Percentiles rank a stretch among this genome's conserved stretches.
Conservation (phyloP, 768 basidiomycete genomes). For the Lenzites betulinus region DNA sequence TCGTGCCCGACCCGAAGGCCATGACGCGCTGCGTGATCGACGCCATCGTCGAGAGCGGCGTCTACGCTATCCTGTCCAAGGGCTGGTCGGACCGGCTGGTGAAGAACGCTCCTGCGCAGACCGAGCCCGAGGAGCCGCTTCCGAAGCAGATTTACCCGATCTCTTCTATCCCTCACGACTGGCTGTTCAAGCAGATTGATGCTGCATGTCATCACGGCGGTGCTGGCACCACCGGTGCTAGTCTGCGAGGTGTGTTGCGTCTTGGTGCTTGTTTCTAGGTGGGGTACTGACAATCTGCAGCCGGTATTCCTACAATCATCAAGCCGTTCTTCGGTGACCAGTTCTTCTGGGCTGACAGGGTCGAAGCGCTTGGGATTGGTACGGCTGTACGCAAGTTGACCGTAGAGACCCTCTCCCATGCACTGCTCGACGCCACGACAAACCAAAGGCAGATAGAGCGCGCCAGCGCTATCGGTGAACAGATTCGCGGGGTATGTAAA, state of each 20-base stretch:
- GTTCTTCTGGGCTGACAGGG: slow-evolving; percentile 96
- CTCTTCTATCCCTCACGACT: slow-evolving; percentile 89
- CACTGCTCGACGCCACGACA: slow-evolving; percentile 79
- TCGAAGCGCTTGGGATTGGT: slow-evolving; percentile 95
- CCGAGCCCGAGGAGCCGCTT: slow-evolving; percentile 68
- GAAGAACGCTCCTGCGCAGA: slow-evolving; percentile 55
- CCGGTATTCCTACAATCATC: slow-evolving; percentile 94
- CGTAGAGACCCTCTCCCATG: slow-evolving; percentile 73
- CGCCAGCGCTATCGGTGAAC: slow-evolving; percentile 82
- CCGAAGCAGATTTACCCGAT: slow-evolving; percentile 84
- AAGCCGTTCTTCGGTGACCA: slow-evolving; percentile 98
- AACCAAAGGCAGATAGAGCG: slow-evolving; percentile 88
- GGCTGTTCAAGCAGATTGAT: slow-evolving; percentile 91
- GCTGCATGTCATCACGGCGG: slow-evolving; percentile 99
- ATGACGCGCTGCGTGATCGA: slow-evolving; percentile 94
- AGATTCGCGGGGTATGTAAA: slow-evolving; percentile 72
- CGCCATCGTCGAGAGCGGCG: slow-evolving; percentile 83
- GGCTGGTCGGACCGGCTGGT: slow-evolving; percentile 94
- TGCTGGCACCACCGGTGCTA: slow-evolving; percentile 94
- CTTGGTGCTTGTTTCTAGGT: background rate
- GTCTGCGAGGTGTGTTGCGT: slow-evolving; percentile 70
- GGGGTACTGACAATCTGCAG: slow-evolving; percentile 37
- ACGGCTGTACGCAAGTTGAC: slow-evolving; percentile 86
- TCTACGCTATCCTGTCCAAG: slow-evolving; percentile 92
- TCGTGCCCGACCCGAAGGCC: slow-evolving; percentile 89